Base-by-base conservation (phyloP, 169 alveolate genomes). In the Eimeria tenella region DNA sequence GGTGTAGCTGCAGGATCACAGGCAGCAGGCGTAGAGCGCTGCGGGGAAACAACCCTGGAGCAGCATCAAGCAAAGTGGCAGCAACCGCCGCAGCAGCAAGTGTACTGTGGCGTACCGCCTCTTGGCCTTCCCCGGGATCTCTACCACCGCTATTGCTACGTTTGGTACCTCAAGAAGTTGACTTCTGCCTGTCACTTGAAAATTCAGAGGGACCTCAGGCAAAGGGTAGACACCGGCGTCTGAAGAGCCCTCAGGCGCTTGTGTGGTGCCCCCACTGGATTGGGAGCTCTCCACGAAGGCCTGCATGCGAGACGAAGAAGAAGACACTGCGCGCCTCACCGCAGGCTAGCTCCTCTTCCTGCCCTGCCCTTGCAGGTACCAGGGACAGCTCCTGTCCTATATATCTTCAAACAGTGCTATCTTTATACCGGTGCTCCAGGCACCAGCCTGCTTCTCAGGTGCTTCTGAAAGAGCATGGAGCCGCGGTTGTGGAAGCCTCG, bases 71-170 rank as follows among this genome's bases (percentile, higher is more conserved):
- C 42, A 1, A 10, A 74, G 60, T 60, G 25, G 58, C 84, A 74
- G 13, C 60, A 42, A 7, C 84, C 21, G 88, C 70, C 9, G 88
- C 71, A 79, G 88, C 88, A 68, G 77, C 77, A 68, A 2, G n/a
- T 23, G 42, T 17, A 50, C 77, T 23, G 42, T 17, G 77, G 4
- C 77, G 49, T 15, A 79, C 88, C 70, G 71, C 50, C 52, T 50
- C 52, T 17, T 79, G 11, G 56, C 56, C 50, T 10, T 79, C 31
- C 88, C 88, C 1, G 88, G 88, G n/a, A 79, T 79, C 70, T 79
- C 88, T 25, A 79, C 88, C 52, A 70, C 88, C 50, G 88, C 70
- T 11, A 79, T 15, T 25, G 70, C 15, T 1, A 79, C 88, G 19
- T 53, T 21, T 7, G 88, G 88, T 9, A 79, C 11, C 5, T 50